Evolutionary conservation across 192 early-diverging fungal genomes (phyloP).

Genomic region (Backusella macrospora): DNA sequence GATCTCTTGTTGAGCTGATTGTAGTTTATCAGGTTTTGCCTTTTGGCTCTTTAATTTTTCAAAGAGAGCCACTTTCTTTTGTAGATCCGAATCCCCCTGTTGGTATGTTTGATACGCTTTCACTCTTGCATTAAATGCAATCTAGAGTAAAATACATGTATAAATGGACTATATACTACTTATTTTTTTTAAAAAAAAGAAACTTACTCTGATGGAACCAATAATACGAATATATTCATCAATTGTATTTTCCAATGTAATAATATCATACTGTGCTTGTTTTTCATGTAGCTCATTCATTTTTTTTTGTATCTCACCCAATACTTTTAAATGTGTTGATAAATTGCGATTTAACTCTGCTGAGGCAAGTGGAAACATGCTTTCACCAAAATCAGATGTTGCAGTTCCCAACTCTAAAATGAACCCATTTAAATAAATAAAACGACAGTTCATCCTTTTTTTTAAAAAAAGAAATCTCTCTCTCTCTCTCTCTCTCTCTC

Average conservation of each 20-base stretch:
- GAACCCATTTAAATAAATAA: neutral
- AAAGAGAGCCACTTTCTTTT: conserved; percentile 65
- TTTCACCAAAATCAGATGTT: conserved; percentile 80
- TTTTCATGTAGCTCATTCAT: conserved; percentile 78
- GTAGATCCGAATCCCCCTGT: conserved; percentile 65
- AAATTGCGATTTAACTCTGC: conserved; percentile 73
- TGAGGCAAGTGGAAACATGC: conserved; percentile 70
- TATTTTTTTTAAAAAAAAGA: neutral
- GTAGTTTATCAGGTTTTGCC: conserved; percentile 54
- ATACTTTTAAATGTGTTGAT: conserved; percentile 64
- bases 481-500: neutral
- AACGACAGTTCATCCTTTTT: neutral
- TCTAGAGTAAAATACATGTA: conserved; percentile 31
- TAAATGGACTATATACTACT: neutral
- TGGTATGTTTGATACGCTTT: conserved; percentile 73
- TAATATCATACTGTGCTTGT: conserved; percentile 77
- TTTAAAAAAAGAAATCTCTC: too few species aligned
- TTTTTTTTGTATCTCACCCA: conserved; percentile 81
- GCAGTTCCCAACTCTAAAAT: conserved; percentile 64
- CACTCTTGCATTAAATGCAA: conserved; percentile 75
- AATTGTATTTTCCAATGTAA: conserved; percentile 74
- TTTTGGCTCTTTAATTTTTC: conserved; percentile 62
- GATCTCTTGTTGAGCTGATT: conserved; percentile 46
- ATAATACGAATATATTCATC: conserved; percentile 92
- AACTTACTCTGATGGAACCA: conserved; percentile 71